Evolutionary conservation across 1,284 basidiomycete species (phyloP).

Genomic region (Ganoderma boninense): DNA sequence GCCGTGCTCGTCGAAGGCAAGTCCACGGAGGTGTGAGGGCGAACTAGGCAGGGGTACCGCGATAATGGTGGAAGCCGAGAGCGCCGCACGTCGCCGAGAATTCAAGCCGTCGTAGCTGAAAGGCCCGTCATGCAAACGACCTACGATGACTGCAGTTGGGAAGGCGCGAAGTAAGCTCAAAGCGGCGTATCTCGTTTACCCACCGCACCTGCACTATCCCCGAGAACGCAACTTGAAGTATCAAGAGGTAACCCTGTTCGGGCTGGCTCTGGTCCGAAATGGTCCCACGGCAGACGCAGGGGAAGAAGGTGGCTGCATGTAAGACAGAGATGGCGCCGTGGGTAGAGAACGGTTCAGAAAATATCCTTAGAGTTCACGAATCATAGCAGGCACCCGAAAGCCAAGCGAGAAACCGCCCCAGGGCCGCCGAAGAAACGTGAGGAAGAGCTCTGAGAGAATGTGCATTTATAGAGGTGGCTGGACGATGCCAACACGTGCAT

Average conservation of each 20-base stretch:
- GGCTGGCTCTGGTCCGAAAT: background rate
- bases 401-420: background rate
- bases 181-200: background rate
- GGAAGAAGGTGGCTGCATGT: background rate
- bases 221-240: background rate
- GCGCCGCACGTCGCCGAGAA: background rate
- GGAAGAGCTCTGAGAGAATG: background rate
- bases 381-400: background rate
- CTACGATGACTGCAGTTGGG: background rate
- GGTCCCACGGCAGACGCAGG: background rate
- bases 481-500: background rate
- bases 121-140: background rate
- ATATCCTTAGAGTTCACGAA: background rate
- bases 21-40: background rate
- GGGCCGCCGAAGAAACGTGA: slow-evolving; percentile 6
- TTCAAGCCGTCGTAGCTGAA: background rate
- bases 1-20: background rate
- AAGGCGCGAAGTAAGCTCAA: background rate
- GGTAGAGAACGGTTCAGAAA: background rate
- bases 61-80: background rate
- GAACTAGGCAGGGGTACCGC: background rate
- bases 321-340: background rate
- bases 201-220: background rate
- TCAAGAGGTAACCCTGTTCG: background rate
- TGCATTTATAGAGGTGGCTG: background rate